Evolutionary conservation across 2,329 filamentous ascomycete genomes (phyloP).

Genomic region (Phaeosphaeriaceae sp.): DNA sequence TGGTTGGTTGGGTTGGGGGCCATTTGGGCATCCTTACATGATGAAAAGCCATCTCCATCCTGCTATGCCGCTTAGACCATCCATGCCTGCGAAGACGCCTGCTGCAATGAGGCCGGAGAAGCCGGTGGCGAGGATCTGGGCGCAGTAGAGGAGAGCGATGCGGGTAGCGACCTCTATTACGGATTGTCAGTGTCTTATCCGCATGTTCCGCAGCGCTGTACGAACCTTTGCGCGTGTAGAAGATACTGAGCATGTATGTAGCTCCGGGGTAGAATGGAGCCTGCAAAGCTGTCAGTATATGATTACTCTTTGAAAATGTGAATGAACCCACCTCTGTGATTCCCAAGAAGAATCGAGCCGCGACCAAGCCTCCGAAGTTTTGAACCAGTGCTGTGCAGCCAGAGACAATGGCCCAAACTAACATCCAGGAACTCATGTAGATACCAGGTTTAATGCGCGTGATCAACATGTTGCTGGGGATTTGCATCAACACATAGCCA

Average conservation of each 20-base stretch:
- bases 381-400: slow-evolving; percentile 42
- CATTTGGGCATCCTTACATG: slow-evolving; percentile 38
- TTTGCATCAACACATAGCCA: slow-evolving; percentile 45
- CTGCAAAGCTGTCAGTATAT: slow-evolving; percentile 1
- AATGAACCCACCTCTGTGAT: slow-evolving; percentile 28
- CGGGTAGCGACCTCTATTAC: slow-evolving; percentile 43
- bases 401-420: slow-evolving; percentile 46
- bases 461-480: slow-evolving; percentile 55
- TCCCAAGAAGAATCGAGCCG: slow-evolving; percentile 39
- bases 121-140: slow-evolving; percentile 49
- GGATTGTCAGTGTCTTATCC: not conserved
- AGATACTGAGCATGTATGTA: slow-evolving; percentile 68
- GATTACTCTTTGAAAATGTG: not conserved
- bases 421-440: slow-evolving; percentile 45
- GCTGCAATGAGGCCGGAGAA: slow-evolving; percentile 56
- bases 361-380: slow-evolving; percentile 42
- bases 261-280: slow-evolving; percentile 65
- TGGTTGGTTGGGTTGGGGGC: too few species aligned
- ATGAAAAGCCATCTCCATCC: slow-evolving; percentile 50
- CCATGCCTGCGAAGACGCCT: slow-evolving; percentile 45
- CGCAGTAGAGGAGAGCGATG: slow-evolving; percentile 49
- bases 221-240: slow-evolving; percentile 64
- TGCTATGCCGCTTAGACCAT: slow-evolving; percentile 33
- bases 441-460: slow-evolving; percentile 40
- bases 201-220: slow-evolving; percentile 40